Evolutionary conservation across 1,284 basidiomycete species (phyloP), one percentile per base, ranked within the genome.

Genomic region (Ceratobasidium sp.): DNA sequence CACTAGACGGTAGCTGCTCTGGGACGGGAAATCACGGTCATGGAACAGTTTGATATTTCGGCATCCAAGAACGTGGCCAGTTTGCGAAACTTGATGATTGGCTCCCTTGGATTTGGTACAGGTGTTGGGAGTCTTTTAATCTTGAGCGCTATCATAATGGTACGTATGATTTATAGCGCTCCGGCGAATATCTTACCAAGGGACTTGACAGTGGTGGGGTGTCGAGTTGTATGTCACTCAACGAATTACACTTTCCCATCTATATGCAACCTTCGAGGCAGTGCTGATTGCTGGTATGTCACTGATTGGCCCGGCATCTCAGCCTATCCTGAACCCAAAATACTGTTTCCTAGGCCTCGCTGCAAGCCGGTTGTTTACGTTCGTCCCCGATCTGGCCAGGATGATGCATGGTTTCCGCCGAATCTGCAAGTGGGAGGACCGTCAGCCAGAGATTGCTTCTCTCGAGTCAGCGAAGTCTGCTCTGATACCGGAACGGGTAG

Each of bases 241-340:
- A 18, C 71, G 67, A 23, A 77, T 78, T 46, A 50, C 50, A 10
- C 57, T 77, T 27, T 18, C 73, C 27, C 79, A 79, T 48, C 78
- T 84, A 3, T 83, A 82, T 65, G 81, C 82, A 14, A 80, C 82
- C 4, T 83, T 87, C 74, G 86, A 87, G 78, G 82, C 84, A 0
- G 82, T 84, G 46, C 81, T 86, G 64, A 83, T 87, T 46, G 84
- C 83, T 0, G 80, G 73, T 76, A 55, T 0, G 64, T 18, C 38
- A 2, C 20, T 64, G 7, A 20, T n/a, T 6, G 18, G 3, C 3
- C 12, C 33, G 3, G 23, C 30, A 16, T 64, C 10, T 18, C 10
- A n/a, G 14, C 5, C 16, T 41, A 41, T 7, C 35, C 23, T 64
- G 48, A 2, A 18, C 60, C 20, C 38, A 33, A 16, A 44, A 1